Evolutionary conservation across 192 early-diverging fungal species (phyloP), one percentile per base, ranked within the genome.

Genomic region (Coemansia sp.): DNA sequence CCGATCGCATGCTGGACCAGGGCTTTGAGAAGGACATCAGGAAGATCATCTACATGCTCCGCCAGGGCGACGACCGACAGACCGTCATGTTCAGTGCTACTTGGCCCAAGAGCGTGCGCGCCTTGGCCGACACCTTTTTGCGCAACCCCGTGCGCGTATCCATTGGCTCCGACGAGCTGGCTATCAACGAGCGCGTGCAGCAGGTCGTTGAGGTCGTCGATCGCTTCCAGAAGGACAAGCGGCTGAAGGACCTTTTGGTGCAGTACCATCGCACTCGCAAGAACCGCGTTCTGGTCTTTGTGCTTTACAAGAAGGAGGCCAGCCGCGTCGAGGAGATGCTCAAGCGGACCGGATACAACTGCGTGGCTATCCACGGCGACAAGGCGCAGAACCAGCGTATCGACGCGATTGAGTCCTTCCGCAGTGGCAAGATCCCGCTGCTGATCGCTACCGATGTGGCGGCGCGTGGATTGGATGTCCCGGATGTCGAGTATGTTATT

Each of bases 31-130:
- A 91, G 58, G 92, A 90, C 48, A 94, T 99, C 61, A 87, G 88
- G 48, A 88, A 88, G 26, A 97, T 99, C 63, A 86, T 96, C 43
- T 76, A 77, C 21, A 90, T 94, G 68, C 84, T 73, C 35, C 81
- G 85, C 78, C 86, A 91, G 45, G 85, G 86, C 53, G 80, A 82
- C 21, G 78, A 86, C 48, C 90, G 94, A 20, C 95, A 97, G 70
- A 96, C 94, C 3, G 90, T 94, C 61, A 96, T 97, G 94, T 97
- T 96, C 79, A 89, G 87, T 26, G 96, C 96, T 6, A 99, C 96
- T 3, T 97, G 95, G 95, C 95, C 96, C 18, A 85, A 90, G 65
- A 84, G 86, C 25, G 93, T 99, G 62, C 92, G 91, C 68, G 91
- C 92, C 63, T 84, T 99, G 16, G 91, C 94, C 39, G 61, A 86